Evolutionary conservation across 306 rosid genomes (phyloP).

Genomic region (Alnus glutinosa): DNA sequence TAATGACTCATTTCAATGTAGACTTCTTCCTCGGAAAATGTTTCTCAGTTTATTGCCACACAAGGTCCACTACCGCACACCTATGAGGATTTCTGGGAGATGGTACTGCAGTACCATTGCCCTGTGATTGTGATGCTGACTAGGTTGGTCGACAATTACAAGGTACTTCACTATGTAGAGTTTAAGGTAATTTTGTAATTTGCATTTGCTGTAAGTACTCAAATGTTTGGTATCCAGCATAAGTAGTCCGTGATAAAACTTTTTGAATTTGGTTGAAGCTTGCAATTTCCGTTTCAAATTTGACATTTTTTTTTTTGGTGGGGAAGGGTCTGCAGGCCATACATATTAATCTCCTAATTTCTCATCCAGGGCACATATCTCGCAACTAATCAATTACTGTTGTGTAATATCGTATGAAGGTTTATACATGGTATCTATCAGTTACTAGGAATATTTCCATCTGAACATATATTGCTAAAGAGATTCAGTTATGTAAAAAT

Average conservation of each 20-base stretch:
- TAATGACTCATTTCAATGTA: conserved; percentile 35
- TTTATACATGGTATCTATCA: too few relatives aligned
- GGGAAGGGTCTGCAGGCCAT: too few relatives aligned
- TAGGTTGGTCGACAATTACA: conserved; percentile 70
- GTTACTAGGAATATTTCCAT: too few relatives aligned
- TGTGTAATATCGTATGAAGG: too few relatives aligned
- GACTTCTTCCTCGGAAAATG: conserved; percentile 54
- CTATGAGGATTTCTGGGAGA: conserved; percentile 96
- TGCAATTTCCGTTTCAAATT: background rate
- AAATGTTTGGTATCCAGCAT: background rate
- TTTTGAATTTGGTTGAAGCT: background rate
- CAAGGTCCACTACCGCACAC: conserved; percentile 96
- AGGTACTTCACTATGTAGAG: conserved; percentile 42
- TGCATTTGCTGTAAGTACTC: background rate
- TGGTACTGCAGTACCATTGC: conserved; percentile 75
- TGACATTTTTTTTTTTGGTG: background rate
- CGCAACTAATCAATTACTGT: too few relatives aligned
- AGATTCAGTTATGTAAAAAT: too few relatives aligned
- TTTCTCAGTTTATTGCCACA: conserved; percentile 83
- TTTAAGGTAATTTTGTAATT: conserved; percentile 14
- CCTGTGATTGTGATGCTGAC: conserved; percentile 94
- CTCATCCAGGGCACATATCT: too few relatives aligned
- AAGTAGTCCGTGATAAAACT: background rate
- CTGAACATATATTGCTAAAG: too few relatives aligned
- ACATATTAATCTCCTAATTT: too few relatives aligned